phyloP scores from a whole-genome alignment of 208 protist species.

The Acanthamoeba royreba region DNA sequence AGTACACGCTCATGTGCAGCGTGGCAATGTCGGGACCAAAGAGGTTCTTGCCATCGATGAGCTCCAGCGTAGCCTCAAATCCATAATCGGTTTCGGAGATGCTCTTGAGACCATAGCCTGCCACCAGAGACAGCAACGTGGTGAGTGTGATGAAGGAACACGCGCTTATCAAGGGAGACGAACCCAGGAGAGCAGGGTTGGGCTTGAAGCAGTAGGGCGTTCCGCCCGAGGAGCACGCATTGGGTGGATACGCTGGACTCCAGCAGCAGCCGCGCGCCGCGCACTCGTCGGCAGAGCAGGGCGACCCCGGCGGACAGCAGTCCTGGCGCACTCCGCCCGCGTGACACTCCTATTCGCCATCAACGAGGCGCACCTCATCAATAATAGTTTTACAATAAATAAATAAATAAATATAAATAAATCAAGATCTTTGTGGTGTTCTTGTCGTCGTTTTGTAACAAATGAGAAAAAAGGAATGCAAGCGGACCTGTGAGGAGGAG shows the following conservation, averaged over 20 bases:
- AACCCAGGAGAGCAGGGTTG: constrained; percentile 18
- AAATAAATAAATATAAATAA: no score
- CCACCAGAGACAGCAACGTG: neutral
- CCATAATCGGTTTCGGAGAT: neutral
- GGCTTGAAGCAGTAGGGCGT: constrained; percentile 7
- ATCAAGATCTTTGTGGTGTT: no score
- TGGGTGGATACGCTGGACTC: constrained; percentile 10
- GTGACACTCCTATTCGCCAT: neutral
- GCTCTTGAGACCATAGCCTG: neutral
- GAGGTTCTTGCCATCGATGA: neutral
- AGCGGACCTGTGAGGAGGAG: no score
- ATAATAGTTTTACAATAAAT: no score
- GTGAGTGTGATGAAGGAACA: neutral
- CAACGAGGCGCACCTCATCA: neutral
- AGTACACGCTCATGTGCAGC: constrained; percentile 52
- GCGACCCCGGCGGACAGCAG: neutral
- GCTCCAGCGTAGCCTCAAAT: neutral
- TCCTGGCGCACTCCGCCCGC: neutral
- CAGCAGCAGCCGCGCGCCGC: constrained; percentile 52
- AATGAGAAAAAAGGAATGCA: no score
- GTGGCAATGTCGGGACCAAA: constrained; percentile 60
- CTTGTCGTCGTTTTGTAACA: no score
- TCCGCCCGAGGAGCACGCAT: neutral
- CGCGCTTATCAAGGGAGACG: neutral
- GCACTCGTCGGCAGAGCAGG: neutral